These are phyloP conservation scores for Simplicillium sp. DNA, from an alignment of 2,329 filamentous ascomycete species.

Conservation along the genomic window DNA sequence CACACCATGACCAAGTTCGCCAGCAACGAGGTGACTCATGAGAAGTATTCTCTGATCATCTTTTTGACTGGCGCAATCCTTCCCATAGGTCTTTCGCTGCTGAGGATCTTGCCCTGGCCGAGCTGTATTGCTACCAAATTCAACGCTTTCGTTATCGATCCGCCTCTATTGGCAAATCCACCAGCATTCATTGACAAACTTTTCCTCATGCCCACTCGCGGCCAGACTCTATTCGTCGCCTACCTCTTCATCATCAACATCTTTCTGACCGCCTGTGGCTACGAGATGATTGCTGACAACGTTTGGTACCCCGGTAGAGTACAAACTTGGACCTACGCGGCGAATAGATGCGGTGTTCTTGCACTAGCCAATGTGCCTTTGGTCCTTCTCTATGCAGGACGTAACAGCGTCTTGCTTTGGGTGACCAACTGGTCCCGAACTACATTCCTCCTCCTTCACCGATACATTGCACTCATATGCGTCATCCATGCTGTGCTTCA, in stretches of 20 bases:
- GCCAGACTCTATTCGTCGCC: conserved; percentile 31
- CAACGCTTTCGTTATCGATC: conserved; percentile 14
- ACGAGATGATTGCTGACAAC: conserved; percentile 16
- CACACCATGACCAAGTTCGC: conserved; percentile 2
- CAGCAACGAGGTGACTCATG: conserved; percentile 7
- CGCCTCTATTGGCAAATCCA: conserved; percentile 6
- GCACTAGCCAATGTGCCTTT: conserved; percentile 30
- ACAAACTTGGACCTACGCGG: conserved; percentile 23
- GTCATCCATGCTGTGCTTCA: conserved; percentile 36
- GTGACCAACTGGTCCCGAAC: conserved; percentile 36
- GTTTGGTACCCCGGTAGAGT: conserved; percentile 14
- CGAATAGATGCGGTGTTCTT: conserved; percentile 29
- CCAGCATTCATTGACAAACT: conserved; percentile 8
- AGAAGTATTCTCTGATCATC: conserved; percentile 15
- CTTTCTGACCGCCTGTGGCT: conserved; percentile 20
- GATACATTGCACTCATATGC: conserved; percentile 35
- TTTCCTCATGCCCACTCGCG: conserved; percentile 14
- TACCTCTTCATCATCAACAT: conserved; percentile 28
- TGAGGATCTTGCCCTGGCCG: conserved; percentile 18
- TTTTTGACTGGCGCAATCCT: conserved; percentile 13
- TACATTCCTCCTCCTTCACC: conserved; percentile 35
- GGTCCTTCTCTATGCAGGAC: conserved; percentile 30
- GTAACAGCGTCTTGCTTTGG: conserved; percentile 39
- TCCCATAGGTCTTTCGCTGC: conserved; percentile 17
- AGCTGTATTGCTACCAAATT: conserved; percentile 6